phyloP scores from a whole-genome alignment of 2,329 filamentous ascomycete species.

The Hypoxylon sp. region DNA sequence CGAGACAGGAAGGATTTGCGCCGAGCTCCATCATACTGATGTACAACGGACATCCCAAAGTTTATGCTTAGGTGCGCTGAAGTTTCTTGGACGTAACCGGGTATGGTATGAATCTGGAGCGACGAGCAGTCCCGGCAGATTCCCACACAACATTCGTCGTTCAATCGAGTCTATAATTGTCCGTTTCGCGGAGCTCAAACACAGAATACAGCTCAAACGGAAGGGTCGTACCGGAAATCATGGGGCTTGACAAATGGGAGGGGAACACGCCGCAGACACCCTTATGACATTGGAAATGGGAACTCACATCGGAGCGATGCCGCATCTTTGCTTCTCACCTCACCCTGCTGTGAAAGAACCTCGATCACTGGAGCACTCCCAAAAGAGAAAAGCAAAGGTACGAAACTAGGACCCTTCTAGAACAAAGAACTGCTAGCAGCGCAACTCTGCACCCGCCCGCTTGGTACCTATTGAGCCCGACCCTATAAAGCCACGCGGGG shows the following conservation, averaged over 20 bases:
- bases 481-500: slow-evolving; percentile 26
- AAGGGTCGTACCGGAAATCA: slow-evolving; percentile 17
- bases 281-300: slow-evolving; percentile 10
- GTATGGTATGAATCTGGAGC: slow-evolving; percentile 7
- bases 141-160: slow-evolving; percentile 17
- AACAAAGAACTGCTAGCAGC: slow-evolving; percentile 26
- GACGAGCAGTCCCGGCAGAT: slow-evolving; percentile 12
- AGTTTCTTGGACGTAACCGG: slow-evolving; percentile 18
- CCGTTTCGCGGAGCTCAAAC: slow-evolving; percentile 25
- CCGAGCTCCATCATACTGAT: slow-evolving; percentile 29
- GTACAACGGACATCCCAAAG: background rate
- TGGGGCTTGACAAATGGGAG: slow-evolving; percentile 37
- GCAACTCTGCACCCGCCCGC: slow-evolving; percentile 35
- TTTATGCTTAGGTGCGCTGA: background rate
- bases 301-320: slow-evolving; percentile 33
- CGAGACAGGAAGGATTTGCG: slow-evolving; percentile 36
- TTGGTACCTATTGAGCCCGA: slow-evolving; percentile 32
- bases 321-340: slow-evolving; percentile 22
- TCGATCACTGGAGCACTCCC: background rate
- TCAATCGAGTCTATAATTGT: slow-evolving; percentile 8
- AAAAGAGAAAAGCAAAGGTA: slow-evolving; percentile 10
- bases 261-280: slow-evolving; percentile 34
- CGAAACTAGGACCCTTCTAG: slow-evolving; percentile 31
- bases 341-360: slow-evolving; percentile 9
- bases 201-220: slow-evolving; percentile 22